Evolutionary conservation across 2,329 filamentous ascomycete species (phyloP), one percentile per base, ranked within the genome.

Genomic region (Epichloe baconii): DNA sequence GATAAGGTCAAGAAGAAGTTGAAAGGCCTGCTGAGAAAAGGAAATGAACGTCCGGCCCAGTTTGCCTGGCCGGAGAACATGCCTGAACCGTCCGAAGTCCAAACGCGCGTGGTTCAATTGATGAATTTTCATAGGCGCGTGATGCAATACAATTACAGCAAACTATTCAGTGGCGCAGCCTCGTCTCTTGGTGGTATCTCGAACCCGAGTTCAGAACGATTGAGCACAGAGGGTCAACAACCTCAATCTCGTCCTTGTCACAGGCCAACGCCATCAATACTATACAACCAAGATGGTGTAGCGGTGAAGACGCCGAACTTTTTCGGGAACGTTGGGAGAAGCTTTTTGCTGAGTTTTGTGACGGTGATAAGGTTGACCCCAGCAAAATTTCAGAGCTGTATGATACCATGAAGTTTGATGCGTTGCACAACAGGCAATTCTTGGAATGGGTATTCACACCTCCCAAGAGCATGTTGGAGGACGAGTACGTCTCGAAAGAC

Each of bases 1-100:
- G 94, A 98, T 70, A 96, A 95, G 69, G 93, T 98, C 51, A 98
- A 98, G 77, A 98, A 98, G 79, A 96, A 95, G 80, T 78, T 98
- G 31, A 98, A 98, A 71, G 84, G 88, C 1, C 76, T 98, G 19
- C 70, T 98, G 52, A 83, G 93, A 34, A 87, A 95, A 66, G 93
- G 91, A n/a, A 88, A 89, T 55, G 86, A 93, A 62, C 87, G 91
- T 1, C 93, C 93, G 10, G 83, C 91, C 17, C 89, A 98, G 62
- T 98, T 98, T 64, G 88, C 93, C n/a, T 98, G 93, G 93, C 93
- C 93, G 2, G 82, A 88, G 42, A 91, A 93, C 57, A 93, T 93
- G 69, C 88, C 90, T 2, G 93, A 98, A 64, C 93, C 93, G 2
- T 94, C 89, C 26, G 82, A 95, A 58, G 93, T 98, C 4, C 88